A percentile compares a stretch with the other conserved stretches of the same genome.
These are phyloP conservation scores for Claviceps sp. DNA, from an alignment of 2,329 filamentous ascomycete genomes.

Conservation along the genomic window DNA sequence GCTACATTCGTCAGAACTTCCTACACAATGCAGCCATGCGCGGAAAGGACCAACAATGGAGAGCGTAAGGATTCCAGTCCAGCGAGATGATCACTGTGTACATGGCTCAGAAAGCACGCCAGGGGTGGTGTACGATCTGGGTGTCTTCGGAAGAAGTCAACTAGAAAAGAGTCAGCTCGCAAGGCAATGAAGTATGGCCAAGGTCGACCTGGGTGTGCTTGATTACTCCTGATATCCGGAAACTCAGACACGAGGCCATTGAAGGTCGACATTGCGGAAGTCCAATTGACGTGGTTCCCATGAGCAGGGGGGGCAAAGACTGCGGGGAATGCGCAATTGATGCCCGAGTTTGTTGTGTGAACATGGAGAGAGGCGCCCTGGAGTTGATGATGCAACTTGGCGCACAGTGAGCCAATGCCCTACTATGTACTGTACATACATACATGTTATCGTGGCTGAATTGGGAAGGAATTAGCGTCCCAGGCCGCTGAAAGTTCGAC, in stretches of 20 bases:
- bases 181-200: neutral
- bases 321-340: neutral
- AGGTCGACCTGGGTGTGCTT: too few relatives aligned
- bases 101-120: constrained; percentile 82
- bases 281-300: neutral
- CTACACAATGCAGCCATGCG: neutral
- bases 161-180: constrained; percentile 23
- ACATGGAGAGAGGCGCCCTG: too few relatives aligned
- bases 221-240: constrained; percentile 56
- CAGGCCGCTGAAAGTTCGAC: neutral
- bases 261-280: constrained; percentile 57
- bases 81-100: constrained; percentile 78
- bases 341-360: neutral
- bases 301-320: neutral
- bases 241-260: constrained; percentile 63
- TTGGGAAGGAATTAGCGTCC: neutral
- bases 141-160: constrained; percentile 66
- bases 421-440: constrained; percentile 9
- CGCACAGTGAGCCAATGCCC: neutral
- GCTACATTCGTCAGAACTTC: constrained; percentile 17
- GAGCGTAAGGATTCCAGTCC: constrained; percentile 65
- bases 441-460: neutral
- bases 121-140: constrained; percentile 46
- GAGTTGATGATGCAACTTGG: neutral
- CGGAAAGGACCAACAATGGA: constrained; percentile 43